phyloP scores from a whole-genome alignment of 352 stramenopile genomes.

The Phytopythium kandeliae region DNA sequence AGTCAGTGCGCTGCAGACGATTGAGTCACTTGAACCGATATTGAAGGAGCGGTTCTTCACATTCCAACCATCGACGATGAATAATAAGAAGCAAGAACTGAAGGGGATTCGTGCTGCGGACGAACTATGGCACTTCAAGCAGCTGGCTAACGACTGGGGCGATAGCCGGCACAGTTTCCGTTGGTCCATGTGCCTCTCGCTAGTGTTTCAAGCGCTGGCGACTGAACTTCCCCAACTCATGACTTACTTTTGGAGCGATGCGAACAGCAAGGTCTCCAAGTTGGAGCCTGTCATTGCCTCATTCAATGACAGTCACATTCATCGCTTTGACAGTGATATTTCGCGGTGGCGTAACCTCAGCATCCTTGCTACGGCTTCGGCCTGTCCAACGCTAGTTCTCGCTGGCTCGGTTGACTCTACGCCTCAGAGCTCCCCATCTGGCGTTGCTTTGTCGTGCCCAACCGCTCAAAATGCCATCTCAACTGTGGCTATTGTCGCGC shows the following conservation, averaged over 20 bases:
- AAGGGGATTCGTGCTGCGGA: background rate
- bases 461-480: conserved; percentile 31
- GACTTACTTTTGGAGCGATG: conserved; percentile 58
- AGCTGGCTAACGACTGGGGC: conserved; percentile 6
- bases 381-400: conserved; percentile 25
- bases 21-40: conserved; percentile 22
- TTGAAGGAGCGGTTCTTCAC: conserved; percentile 24
- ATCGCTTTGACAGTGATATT: conserved; percentile 9
- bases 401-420: background rate
- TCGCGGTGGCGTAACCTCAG: conserved; percentile 63
- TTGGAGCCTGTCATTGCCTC: conserved; percentile 51
- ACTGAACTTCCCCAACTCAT: conserved; percentile 41
- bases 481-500: conserved; percentile 23
- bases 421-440: too few species aligned
- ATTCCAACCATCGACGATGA: background rate
- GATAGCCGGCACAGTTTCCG: conserved; percentile 33
- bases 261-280: conserved; percentile 54
- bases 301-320: conserved; percentile 2
- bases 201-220: conserved; percentile 36
- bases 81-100: background rate
- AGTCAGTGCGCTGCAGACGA: conserved; percentile 9
- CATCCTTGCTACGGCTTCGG: conserved; percentile 44
- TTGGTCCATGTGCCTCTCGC: conserved; percentile 44
- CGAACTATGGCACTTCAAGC: conserved; percentile 1
- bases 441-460: too few species aligned